phyloP scores from a whole-genome alignment of 495 filamentous ascomycete genomes.

The Penicillium maclennaniae region DNA sequence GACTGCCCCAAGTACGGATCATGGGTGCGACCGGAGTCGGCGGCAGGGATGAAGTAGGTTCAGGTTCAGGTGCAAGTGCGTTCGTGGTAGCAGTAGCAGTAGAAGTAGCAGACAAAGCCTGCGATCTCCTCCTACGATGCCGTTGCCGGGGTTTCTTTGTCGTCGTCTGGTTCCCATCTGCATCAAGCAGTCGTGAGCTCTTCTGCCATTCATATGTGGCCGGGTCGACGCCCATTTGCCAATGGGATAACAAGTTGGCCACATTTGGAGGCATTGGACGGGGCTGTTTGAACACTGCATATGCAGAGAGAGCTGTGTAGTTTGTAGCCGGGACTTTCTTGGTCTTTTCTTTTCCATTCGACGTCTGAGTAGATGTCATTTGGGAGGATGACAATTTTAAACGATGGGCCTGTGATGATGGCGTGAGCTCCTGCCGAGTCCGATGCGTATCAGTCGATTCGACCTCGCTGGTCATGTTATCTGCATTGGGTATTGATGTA shows the following conservation, averaged over 20 bases:
- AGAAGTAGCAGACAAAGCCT: background rate
- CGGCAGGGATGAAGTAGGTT: constrained; percentile 17
- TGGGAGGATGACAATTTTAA: constrained; percentile 13
- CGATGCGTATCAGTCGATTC: background rate
- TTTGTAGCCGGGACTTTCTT: constrained; percentile 4
- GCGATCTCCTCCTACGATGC: constrained; percentile 22
- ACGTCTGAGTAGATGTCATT: constrained; percentile 11
- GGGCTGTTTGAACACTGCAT: constrained; percentile 26
- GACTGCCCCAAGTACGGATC: constrained; percentile 36
- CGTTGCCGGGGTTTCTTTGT: constrained; percentile 20
- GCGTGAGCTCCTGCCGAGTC: background rate
- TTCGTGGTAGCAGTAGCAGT: background rate
- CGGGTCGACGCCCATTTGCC: constrained; percentile 39
- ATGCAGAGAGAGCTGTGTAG: constrained; percentile 29
- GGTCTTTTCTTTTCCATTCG: background rate
- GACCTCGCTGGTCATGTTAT: background rate
- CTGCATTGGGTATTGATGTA: constrained; percentile 8
- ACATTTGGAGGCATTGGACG: constrained; percentile 24
- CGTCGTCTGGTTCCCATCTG: constrained; percentile 18
- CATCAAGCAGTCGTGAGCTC: constrained; percentile 20
- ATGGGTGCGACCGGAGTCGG: constrained; percentile 25
- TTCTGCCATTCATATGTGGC: constrained; percentile 37
- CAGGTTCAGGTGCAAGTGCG: background rate
- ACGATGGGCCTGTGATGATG: background rate
- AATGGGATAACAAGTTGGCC: constrained; percentile 39